These are phyloP conservation scores for Cercospora sp. DNA, from an alignment of 2,329 filamentous ascomycete genomes.

Conservation along the genomic window DNA sequence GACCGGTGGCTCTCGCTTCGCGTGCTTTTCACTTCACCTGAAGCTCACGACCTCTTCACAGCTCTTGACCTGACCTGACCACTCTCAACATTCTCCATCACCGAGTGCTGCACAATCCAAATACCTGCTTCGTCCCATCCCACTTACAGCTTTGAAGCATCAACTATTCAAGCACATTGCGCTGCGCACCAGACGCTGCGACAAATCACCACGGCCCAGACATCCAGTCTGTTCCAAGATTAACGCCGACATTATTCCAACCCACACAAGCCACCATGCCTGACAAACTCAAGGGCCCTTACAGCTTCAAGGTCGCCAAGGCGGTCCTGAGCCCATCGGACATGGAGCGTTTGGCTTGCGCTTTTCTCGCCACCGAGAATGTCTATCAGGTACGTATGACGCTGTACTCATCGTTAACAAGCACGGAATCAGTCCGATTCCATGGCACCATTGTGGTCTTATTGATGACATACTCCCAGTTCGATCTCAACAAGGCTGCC, in stretches of 20 bases:
- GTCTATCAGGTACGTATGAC: conserved; percentile 6
- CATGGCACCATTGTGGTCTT: neutral
- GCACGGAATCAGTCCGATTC: neutral
- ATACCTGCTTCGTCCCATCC: neutral
- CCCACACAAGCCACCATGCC: neutral
- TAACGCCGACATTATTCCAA: neutral
- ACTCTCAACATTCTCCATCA: neutral
- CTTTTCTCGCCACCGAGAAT: conserved; percentile 21
- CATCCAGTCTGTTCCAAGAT: neutral
- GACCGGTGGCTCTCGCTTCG: neutral
- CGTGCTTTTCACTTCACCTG: neutral
- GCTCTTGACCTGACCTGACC: neutral
- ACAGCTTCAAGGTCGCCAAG: conserved; percentile 25
- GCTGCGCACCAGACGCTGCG: neutral
- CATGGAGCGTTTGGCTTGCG: conserved; percentile 30
- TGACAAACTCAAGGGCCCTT: conserved; percentile 21
- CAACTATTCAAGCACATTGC: neutral
- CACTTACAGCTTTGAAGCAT: neutral
- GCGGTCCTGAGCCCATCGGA: conserved; percentile 24
- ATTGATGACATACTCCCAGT: conserved; percentile 10
- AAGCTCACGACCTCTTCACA: neutral
- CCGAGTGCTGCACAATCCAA: neutral
- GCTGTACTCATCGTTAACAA: neutral
- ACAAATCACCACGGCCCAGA: neutral
- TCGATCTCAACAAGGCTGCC: conserved; percentile 25